Evolutionary conservation across 257 asterid species (phyloP), one percentile per base, ranked within the genome.

Genomic region (Echium plantagineum): DNA sequence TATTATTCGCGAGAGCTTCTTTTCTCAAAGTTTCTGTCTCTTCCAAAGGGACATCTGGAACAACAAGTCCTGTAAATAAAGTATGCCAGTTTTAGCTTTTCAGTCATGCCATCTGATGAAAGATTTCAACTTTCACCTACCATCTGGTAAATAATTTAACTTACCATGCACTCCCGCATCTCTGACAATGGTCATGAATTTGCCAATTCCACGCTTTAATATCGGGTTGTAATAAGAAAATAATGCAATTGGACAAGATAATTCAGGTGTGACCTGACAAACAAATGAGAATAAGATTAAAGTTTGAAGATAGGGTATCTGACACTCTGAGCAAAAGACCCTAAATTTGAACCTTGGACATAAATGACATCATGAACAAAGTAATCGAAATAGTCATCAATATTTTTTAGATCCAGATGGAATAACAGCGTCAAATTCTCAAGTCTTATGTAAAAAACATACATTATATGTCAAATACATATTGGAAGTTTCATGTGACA

Each of bases 151-250:
- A 63, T 19, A 17, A 22, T 15, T 7, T 57, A 69, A 52, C 66
- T 72, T 81, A 89, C 97, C 97, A 57, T 79, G 94, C 70, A 89
- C 60, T 64, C 95, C 95, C 21, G 81, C 71, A 66, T 86, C 94
- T 63, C 81, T 73, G 66, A 84, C 79, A 58, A 80, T 86, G 71
- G 57, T 76, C 97, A 89, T 86, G 83, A 89, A 89, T 63, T 82
- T 77, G 42, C 75, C 95, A 60, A 73, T 65, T 0, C 97, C 97
- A 55, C 95, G 87, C 74, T 86, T 86, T 63, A 89, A 91, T 75
- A 89, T 86, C 51, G 97, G 97, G 65, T 89, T 89, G 72, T 89
- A 89, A 78, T 89, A 89, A 9, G 95, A 66, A 83, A 89, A 89
- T 10, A 89, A 46, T 55, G 95, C 83, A 57, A 89, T 18, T n/a